These are phyloP conservation scores for Entelexis paramagnoliae DNA, from an alignment of 1,139 yeast species.

Conservation along the genomic window DNA sequence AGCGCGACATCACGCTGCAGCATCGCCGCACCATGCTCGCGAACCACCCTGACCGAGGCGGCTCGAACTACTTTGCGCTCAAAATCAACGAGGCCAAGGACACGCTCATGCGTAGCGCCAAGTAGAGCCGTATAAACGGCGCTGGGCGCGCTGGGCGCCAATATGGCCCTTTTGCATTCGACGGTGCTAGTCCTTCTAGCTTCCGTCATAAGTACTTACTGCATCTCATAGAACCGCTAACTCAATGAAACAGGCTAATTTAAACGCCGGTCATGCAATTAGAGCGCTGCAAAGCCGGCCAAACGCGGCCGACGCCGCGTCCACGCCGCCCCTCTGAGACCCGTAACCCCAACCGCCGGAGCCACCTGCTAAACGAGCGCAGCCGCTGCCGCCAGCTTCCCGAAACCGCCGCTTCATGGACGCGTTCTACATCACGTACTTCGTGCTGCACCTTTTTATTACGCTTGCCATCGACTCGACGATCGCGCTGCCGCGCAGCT, in stretches of 20 bases:
- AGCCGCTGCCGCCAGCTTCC: neutral
- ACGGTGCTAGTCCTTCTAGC: no score
- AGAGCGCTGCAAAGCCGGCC: no score
- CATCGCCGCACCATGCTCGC: conserved; percentile 56
- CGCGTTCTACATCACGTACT: conserved; percentile 39
- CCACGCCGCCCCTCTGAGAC: no score
- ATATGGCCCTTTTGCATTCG: no score
- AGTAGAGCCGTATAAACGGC: neutral
- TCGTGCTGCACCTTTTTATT: conserved; percentile 56
- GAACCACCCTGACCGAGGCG: conserved; percentile 72
- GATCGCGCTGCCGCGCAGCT: conserved; percentile 50
- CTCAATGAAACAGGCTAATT: no score
- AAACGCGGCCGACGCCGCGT: no score
- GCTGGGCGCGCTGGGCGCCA: neutral
- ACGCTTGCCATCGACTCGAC: conserved; percentile 67
- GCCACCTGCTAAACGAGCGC: no score
- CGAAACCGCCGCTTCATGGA: conserved; percentile 28
- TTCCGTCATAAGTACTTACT: no score
- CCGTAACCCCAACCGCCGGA: no score
- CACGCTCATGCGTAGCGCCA: conserved; percentile 9
- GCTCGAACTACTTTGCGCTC: conserved; percentile 59
- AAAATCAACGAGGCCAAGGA: conserved; percentile 60
- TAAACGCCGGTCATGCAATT: no score
- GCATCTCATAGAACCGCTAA: no score
- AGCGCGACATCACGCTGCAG: conserved; percentile 38